Base-by-base conservation (phyloP, 2,329 filamentous ascomycete genomes). In the Dactylellina parvicollis region DNA sequence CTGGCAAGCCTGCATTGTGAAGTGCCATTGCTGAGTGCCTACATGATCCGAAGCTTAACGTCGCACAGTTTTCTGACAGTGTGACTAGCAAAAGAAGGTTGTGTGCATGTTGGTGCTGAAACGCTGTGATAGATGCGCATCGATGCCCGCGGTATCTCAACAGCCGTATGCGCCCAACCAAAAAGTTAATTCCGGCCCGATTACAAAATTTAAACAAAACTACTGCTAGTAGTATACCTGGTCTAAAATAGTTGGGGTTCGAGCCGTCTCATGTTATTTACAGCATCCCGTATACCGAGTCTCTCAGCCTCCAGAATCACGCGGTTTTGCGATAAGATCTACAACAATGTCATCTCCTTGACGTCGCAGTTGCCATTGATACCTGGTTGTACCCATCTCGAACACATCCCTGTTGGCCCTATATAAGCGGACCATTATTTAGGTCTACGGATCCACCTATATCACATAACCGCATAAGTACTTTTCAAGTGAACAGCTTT, bases 41-140 rank as follows among this genome's bases (percentile, higher is more conserved):
- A 59, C 67, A 65, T 72, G 47, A 72, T 65, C 46, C 67, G 67
- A 72, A 57, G 59, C 67, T 28, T 22, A 42, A 20, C 44, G 59
- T 65, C 44, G 38, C 52, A 72, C 67, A 46, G 28, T 60, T 42
- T 59, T 54, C 50, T 34, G 32, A 30, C 22, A 14, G 22, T 14
- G 16, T 26, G 61, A 47, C 46, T 26, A 49, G 40, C 20, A 44
- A 67, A 67, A 57, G 52, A 67, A 67, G 62, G 62, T 59, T 67
- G 62, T 50, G 50, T 57, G 62, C 52, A 57, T 57, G 42, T 50
- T 59, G 62, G 40, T 56, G 62, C 62, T 50, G 34, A 57, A 20
- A 49, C 28, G 22, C 38, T 22, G 40, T 46, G 20, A 20, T 46
- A 30, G 16, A 44, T 50, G n/a, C 34, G n/a, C n/a, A n/a, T 34